Conservation (phyloP, 179 eudicot genomes). For the Corrigiola litoralis region DNA sequence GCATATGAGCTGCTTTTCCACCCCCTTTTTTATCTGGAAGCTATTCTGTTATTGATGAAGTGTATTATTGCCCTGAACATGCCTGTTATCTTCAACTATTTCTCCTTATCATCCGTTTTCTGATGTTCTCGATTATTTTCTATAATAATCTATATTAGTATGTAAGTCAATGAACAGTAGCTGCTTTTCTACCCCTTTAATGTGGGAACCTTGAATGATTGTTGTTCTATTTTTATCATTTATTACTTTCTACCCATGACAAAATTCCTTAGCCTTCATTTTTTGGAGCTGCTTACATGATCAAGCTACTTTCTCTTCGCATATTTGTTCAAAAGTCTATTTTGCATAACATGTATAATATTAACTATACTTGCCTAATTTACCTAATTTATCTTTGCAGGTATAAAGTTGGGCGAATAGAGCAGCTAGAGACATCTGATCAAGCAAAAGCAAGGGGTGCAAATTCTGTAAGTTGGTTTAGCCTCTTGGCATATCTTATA, state of each 20-base stretch:
- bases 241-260: not conserved
- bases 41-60: not conserved
- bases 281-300: conserved; percentile 5
- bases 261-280: not conserved
- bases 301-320: not conserved
- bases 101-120: not conserved
- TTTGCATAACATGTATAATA: not conserved
- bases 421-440: conserved; percentile 89
- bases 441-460: conserved; percentile 93
- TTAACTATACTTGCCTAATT: not conserved
- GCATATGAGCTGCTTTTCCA: not conserved
- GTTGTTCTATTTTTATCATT: no score
- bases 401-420: conserved; percentile 96
- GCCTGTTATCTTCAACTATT: not conserved
- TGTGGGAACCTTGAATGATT: no score
- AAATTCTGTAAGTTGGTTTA: conserved; percentile 62
- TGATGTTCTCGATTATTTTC: not conserved
- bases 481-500: conserved; percentile 1
- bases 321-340: not conserved
- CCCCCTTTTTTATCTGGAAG: not conserved
- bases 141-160: not conserved
- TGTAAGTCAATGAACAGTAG: not conserved
- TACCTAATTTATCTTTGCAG: conserved; percentile 34
- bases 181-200: no score
- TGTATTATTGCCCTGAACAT: not conserved